These are phyloP conservation scores for Yarrowia porcina DNA, from an alignment of 805 yeast genomes.

Conservation along the genomic window DNA sequence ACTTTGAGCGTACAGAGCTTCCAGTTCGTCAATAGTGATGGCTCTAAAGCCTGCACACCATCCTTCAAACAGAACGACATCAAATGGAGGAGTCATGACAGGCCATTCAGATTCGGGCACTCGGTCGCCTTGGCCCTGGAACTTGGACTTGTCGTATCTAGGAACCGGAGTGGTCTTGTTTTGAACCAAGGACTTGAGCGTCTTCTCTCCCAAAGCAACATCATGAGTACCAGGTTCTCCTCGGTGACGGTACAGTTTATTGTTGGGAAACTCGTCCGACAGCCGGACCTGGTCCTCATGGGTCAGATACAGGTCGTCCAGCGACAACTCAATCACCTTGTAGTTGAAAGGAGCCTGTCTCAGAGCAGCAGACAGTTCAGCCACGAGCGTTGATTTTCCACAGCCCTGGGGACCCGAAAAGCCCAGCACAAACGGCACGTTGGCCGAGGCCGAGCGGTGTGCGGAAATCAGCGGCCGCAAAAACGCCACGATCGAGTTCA, in stretches of 20 bases:
- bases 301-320: constrained; percentile 83
- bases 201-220: constrained; percentile 42
- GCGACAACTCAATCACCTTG: constrained; percentile 49
- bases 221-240: constrained; percentile 97
- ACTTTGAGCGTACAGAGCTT: constrained; percentile 35
- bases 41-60: constrained; percentile 85
- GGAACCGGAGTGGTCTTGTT: constrained; percentile 50
- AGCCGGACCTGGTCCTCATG: constrained; percentile 56
- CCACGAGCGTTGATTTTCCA: constrained; percentile 39
- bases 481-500: constrained; percentile 8
- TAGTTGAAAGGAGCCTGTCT: constrained; percentile 40
- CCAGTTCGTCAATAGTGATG: constrained; percentile 37
- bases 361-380: constrained; percentile 33
- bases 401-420: constrained; percentile 42
- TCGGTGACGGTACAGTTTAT: constrained; percentile 65
- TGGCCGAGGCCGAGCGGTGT: constrained; percentile 16
- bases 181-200: constrained; percentile 39
- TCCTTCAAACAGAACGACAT: constrained; percentile 80
- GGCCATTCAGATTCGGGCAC: constrained; percentile 43
- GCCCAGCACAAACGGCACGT: constrained; percentile 33
- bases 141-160: constrained; percentile 70
- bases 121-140: constrained; percentile 78
- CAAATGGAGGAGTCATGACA: constrained; percentile 43
- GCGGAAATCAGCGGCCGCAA: constrained; percentile 16
- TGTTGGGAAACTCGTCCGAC: constrained; percentile 43